These are phyloP conservation scores for Suhomyces chickasaworum DNA, from an alignment of 1,139 yeast genomes.

Conservation along the genomic window DNA sequence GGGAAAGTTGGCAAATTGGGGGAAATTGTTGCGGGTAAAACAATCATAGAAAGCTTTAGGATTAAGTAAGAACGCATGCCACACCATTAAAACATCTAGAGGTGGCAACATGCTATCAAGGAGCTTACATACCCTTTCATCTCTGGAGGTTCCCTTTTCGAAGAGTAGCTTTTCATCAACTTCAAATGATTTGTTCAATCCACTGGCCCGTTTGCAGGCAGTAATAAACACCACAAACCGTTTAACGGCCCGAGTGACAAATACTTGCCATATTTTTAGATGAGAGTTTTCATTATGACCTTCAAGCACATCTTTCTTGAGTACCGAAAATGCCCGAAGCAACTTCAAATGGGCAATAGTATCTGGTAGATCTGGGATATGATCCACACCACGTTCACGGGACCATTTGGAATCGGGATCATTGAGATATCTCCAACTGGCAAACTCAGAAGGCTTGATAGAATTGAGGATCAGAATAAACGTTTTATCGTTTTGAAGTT, in stretches of 20 bases:
- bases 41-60: conserved; percentile 33
- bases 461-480: conserved; percentile 3
- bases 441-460: conserved; percentile 4
- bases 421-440: conserved; percentile 2
- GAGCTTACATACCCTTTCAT: conserved; percentile 2
- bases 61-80: conserved; percentile 39
- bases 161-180: conserved; percentile 10
- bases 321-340: conserved; percentile 29
- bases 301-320: conserved; percentile 21
- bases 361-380: conserved; percentile 15
- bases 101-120: conserved; percentile 29
- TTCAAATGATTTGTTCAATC: not conserved
- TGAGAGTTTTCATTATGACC: not conserved
- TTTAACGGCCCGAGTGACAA: conserved; percentile 31
- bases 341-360: conserved; percentile 35
- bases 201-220: conserved; percentile 16
- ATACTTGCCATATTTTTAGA: conserved; percentile 32
- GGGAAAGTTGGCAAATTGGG: conserved; percentile 25
- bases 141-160: conserved; percentile 4
- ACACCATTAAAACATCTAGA: conserved; percentile 41
- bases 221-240: conserved; percentile 33
- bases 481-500: not conserved
- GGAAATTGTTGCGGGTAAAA: conserved; percentile 26
- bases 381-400: conserved; percentile 4
- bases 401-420: not conserved